Evolutionary conservation across 805 yeast species (phyloP).

Genomic region (Spathaspora arborariae): DNA sequence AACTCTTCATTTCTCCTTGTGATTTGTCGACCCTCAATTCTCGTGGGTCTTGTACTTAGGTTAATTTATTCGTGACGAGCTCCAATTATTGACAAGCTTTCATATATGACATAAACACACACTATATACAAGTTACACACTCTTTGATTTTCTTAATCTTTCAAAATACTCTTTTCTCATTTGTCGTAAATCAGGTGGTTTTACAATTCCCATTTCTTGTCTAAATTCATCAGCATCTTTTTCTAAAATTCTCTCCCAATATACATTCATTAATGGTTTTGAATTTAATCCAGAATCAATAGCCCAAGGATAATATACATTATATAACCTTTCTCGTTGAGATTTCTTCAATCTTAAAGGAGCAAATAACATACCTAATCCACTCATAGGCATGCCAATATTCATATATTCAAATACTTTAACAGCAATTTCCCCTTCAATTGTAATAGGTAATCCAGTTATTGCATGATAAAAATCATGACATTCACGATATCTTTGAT

Average conservation of each 20-base stretch:
- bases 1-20: no score
- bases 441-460: conserved; percentile 81
- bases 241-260: conserved; percentile 84
- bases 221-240: conserved; percentile 72
- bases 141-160: conserved; percentile 22
- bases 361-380: conserved; percentile 85
- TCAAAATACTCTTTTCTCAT: conserved; percentile 46
- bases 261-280: conserved; percentile 78
- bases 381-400: conserved; percentile 93
- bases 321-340: conserved; percentile 61
- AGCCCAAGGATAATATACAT: conserved; percentile 87
- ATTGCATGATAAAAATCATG: conserved; percentile 96
- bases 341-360: conserved; percentile 67
- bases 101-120: neutral
- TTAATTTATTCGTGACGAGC: no score
- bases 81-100: no score
- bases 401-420: conserved; percentile 91
- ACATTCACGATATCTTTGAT: conserved; percentile 91
- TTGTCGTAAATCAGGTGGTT: conserved; percentile 70
- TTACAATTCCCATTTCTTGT: conserved; percentile 63
- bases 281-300: conserved; percentile 65
- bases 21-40: no score
- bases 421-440: conserved; percentile 96
- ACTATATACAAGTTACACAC: neutral
- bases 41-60: no score